Evolutionary conservation across 306 rosid species (phyloP).

Genomic region (Canavalia gladiata): DNA sequence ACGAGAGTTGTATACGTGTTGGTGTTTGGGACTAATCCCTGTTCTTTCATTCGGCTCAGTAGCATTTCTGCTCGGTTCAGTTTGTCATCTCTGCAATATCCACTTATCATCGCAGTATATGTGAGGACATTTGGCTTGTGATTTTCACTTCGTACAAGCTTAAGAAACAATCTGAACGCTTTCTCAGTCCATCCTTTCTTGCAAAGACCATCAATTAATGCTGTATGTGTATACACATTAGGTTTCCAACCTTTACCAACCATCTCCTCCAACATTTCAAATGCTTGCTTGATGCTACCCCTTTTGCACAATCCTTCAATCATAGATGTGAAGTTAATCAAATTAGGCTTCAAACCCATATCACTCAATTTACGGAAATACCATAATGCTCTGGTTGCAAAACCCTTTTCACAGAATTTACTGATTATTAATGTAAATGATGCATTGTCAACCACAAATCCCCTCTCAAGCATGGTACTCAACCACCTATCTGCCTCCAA

Average conservation of each 20-base stretch:
- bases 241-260: constrained; percentile 93
- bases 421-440: constrained; percentile 66
- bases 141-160: constrained; percentile 87
- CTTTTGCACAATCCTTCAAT: constrained; percentile 87
- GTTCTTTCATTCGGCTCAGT: constrained; percentile 86
- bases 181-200: constrained; percentile 98
- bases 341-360: constrained; percentile 81
- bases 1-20: constrained; percentile 79
- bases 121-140: constrained; percentile 86
- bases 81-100: constrained; percentile 79
- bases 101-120: constrained; percentile 89
- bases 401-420: constrained; percentile 67
- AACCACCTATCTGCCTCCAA: constrained; percentile 88
- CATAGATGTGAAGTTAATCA: constrained; percentile 76
- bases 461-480: constrained; percentile 71
- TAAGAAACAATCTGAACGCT: constrained; percentile 90
- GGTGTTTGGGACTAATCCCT: constrained; percentile 81
- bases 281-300: constrained; percentile 94
- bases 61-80: constrained; percentile 89
- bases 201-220: constrained; percentile 83
- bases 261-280: constrained; percentile 98
- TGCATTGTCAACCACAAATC: constrained; percentile 74
- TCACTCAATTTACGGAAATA: constrained; percentile 64
- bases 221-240: constrained; percentile 84
- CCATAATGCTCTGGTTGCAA: constrained; percentile 68